Evolutionary conservation across 805 yeast species (phyloP).

Genomic region (Spathaspora gorwiae): DNA sequence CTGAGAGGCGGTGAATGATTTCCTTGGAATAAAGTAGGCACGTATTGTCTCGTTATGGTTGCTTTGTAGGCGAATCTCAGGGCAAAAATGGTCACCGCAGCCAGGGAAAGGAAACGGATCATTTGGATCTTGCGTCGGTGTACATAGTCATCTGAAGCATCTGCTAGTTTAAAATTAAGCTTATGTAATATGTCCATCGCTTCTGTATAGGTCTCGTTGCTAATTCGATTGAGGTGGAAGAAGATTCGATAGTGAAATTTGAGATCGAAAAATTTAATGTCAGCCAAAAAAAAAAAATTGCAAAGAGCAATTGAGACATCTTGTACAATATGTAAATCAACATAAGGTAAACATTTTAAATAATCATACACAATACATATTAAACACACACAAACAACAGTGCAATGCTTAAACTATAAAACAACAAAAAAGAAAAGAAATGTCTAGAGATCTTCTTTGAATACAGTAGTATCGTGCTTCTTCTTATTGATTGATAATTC

Average conservation of each 20-base stretch:
- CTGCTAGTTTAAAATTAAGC: slow-evolving; percentile 24
- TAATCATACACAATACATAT: too few relatives aligned
- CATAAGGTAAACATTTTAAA: too few relatives aligned
- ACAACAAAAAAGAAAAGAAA: not conserved
- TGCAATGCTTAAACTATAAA: too few relatives aligned
- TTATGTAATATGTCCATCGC: slow-evolving; percentile 4
- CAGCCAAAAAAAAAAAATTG: too few relatives aligned
- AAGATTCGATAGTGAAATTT: too few relatives aligned
- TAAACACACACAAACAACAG: too few relatives aligned
- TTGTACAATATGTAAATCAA: too few relatives aligned
- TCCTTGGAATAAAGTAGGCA: slow-evolving; percentile 75
- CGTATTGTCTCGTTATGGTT: slow-evolving; percentile 64
- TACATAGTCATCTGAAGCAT: slow-evolving; percentile 47
- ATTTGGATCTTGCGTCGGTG: slow-evolving; percentile 66
- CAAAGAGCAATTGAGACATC: too few relatives aligned
- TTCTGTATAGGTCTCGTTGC: not conserved
- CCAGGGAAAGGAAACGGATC: slow-evolving; percentile 66
- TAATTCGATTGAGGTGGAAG: not conserved
- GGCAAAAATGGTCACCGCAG: slow-evolving; percentile 65
- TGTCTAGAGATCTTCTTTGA: slow-evolving; percentile 37
- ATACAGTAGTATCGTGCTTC: slow-evolving; percentile 31
- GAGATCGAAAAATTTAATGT: too few relatives aligned
- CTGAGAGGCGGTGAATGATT: slow-evolving; percentile 90
- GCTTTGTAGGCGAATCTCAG: slow-evolving; percentile 74
- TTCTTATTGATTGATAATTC: slow-evolving; percentile 25